These are phyloP conservation scores for Boletus subcaerulescens DNA, from an alignment of 768 basidiomycete species.

Conservation along the genomic window DNA sequence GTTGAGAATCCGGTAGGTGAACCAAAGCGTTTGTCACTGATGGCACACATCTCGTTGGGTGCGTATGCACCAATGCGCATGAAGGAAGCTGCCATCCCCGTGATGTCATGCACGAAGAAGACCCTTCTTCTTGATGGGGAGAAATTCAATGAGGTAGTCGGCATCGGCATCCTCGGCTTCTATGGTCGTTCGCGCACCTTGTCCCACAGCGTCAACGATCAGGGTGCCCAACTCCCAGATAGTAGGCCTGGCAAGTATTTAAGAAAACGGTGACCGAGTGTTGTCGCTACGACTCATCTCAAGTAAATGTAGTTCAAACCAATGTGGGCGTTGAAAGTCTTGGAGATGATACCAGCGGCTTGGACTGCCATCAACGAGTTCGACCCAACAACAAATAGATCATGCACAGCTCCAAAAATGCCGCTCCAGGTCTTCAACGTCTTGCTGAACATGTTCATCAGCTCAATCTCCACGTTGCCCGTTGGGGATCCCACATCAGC, in stretches of 20 bases:
- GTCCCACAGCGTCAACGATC: conserved; percentile 29
- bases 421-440: conserved; percentile 20
- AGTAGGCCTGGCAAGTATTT: conserved; percentile 18
- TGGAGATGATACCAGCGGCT: conserved; percentile 28
- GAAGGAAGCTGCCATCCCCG: conserved; percentile 32
- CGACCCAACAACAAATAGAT: conserved; percentile 29
- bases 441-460: conserved; percentile 26
- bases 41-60: conserved; percentile 33
- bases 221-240: conserved; percentile 24
- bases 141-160: conserved; percentile 29
- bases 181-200: conserved; percentile 28
- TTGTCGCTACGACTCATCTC: conserved; percentile 14
- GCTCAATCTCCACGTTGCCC: conserved; percentile 27
- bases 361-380: conserved; percentile 34
- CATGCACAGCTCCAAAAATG: conserved; percentile 27
- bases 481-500: conserved; percentile 24
- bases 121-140: conserved; percentile 33
- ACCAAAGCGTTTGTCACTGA: conserved; percentile 31
- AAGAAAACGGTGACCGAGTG: background rate
- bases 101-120: conserved; percentile 31
- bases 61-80: conserved; percentile 33
- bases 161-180: conserved; percentile 30
- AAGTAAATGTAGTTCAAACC: conserved; percentile 30
- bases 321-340: conserved; percentile 28
- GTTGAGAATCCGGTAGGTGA: conserved; percentile 28